Conservation (phyloP, 2,329 filamentous ascomycete genomes). For the Biscogniauxia marginata region DNA sequence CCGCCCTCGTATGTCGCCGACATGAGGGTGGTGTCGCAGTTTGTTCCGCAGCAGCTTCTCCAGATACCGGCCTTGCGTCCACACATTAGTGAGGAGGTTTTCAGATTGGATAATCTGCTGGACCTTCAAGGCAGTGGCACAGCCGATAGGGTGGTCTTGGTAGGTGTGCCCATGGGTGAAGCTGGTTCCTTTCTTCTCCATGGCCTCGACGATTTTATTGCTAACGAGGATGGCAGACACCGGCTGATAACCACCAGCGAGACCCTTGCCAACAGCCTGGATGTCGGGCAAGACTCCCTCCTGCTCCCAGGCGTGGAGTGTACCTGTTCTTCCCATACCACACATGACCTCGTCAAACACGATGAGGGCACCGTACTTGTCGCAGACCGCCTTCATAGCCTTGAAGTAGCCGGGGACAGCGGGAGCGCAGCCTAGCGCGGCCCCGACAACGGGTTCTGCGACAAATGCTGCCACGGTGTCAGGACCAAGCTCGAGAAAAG, state of each 20-base stretch:
- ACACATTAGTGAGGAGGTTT: constrained; percentile 36
- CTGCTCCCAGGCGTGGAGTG: constrained; percentile 53
- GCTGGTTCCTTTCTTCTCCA: constrained; percentile 40
- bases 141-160: constrained; percentile 39
- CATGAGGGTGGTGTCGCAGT: constrained; percentile 36
- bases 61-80: constrained; percentile 32
- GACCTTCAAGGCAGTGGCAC: constrained; percentile 41
- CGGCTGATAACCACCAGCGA: constrained; percentile 60
- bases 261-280: constrained; percentile 60
- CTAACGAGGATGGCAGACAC: constrained; percentile 59
- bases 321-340: constrained; percentile 50
- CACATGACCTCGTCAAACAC: constrained; percentile 67
- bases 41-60: constrained; percentile 27
- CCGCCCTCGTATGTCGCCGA: constrained; percentile 41
- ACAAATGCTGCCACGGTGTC: constrained; percentile 65
- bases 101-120: constrained; percentile 38
- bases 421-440: constrained; percentile 60
- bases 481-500: constrained; percentile 60
- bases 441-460: constrained; percentile 66
- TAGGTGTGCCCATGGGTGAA: constrained; percentile 63
- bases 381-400: constrained; percentile 62
- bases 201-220: constrained; percentile 45
- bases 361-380: constrained; percentile 63
- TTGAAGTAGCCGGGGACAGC: constrained; percentile 61
- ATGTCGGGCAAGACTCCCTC: constrained; percentile 56